Percentiles rank a stretch among this genome's conserved stretches.
These are phyloP conservation scores for Barnettozyma siamensis DNA, from an alignment of 805 yeast species.

Conservation along the genomic window DNA sequence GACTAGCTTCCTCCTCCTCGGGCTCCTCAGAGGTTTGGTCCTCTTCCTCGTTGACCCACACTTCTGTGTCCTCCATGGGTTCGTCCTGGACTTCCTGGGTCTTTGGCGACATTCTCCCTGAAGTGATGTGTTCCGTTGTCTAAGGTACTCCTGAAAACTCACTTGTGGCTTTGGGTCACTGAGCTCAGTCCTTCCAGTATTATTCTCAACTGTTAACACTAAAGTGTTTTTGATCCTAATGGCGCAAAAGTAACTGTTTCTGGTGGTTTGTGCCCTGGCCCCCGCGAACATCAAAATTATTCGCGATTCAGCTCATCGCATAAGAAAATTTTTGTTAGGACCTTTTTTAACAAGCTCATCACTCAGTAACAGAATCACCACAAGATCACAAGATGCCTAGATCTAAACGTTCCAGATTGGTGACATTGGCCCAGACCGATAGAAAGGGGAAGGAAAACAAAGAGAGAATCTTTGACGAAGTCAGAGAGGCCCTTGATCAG, in stretches of 20 bases:
- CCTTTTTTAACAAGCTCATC: background rate
- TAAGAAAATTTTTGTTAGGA: background rate
- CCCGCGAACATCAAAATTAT: background rate
- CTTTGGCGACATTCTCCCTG: constrained; percentile 5
- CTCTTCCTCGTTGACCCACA: constrained; percentile 22
- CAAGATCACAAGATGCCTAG: constrained; percentile 67
- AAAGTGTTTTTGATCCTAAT: no score
- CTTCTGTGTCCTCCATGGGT: constrained; percentile 5
- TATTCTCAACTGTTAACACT: no score
- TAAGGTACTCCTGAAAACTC: no score
- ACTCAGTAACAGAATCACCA: no score
- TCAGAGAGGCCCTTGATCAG: constrained; percentile 73
- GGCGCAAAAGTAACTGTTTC: no score
- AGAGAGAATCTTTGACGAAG: constrained; percentile 84
- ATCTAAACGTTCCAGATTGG: constrained; percentile 93
- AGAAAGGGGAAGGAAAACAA: constrained; percentile 93
- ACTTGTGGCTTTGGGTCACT: no score
- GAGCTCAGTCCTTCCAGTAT: no score
- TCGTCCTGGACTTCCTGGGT: constrained; percentile 4
- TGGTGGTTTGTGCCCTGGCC: no score
- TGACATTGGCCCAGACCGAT: constrained; percentile 92
- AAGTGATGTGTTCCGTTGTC: no score
- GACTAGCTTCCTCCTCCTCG: constrained; percentile 27
- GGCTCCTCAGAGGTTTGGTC: constrained; percentile 10
- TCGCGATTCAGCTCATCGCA: constrained; percentile 1